A percentile compares a stretch with the other conserved stretches of the same genome.
Evolutionary conservation across 2,329 filamentous ascomycete genomes (phyloP).

Genomic region (Colletotrichum camelliae): DNA sequence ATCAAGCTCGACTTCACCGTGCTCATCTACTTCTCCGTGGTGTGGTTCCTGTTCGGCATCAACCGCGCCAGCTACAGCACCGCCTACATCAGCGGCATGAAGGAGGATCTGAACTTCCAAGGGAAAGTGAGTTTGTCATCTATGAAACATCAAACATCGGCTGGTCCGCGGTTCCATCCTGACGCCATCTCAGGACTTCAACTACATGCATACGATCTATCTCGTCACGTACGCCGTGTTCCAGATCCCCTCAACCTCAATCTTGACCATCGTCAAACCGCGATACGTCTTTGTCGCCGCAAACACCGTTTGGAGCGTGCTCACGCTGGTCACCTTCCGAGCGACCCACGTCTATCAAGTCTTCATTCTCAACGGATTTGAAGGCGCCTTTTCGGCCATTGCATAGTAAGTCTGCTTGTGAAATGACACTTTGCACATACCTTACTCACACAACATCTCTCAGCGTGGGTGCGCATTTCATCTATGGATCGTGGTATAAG

Average conservation of each 20-base stretch:
- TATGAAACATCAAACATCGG: not conserved
- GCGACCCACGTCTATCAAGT: constrained; percentile 47
- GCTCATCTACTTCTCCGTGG: constrained; percentile 48
- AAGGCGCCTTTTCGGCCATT: constrained; percentile 48
- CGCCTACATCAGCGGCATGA: constrained; percentile 48
- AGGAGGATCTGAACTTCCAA: constrained; percentile 38
- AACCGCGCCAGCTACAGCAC: constrained; percentile 48
- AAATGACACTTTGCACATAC: not conserved
- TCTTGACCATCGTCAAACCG: constrained; percentile 23
- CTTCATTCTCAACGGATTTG: constrained; percentile 47
- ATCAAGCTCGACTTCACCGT: constrained; percentile 46
- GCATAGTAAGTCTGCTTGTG: constrained; percentile 39
- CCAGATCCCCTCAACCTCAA: constrained; percentile 48
- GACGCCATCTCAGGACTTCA: constrained; percentile 31
- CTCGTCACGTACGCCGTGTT: constrained; percentile 47
- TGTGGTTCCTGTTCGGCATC: constrained; percentile 54
- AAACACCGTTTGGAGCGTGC: constrained; percentile 47
- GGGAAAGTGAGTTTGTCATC: constrained; percentile 29
- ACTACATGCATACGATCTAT: constrained; percentile 40
- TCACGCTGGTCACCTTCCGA: constrained; percentile 47
- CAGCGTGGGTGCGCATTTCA: constrained; percentile 44
- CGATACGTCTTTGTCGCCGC: constrained; percentile 32
- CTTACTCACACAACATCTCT: constrained; percentile 29
- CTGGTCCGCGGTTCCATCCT: not conserved
- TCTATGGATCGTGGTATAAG: constrained; percentile 50